Conservation (phyloP, 2,329 filamentous ascomycete species). For the Aspergillus ibericus region DNA sequence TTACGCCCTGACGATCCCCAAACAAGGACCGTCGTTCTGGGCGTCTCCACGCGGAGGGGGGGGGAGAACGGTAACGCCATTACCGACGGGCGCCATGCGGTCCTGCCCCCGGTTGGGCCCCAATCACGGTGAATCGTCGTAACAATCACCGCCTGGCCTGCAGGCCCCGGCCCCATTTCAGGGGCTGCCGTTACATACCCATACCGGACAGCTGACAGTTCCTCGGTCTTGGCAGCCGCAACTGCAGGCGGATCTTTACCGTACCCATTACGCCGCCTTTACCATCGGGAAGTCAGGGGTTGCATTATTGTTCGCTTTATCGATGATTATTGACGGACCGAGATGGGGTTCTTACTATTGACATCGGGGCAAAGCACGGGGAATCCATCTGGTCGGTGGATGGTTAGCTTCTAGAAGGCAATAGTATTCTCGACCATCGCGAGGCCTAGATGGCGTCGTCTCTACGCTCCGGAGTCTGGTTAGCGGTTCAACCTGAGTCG, state of each 20-base stretch:
- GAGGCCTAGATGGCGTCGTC: not conserved
- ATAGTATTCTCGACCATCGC: not conserved
- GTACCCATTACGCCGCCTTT: not conserved
- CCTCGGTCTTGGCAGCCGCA: not conserved
- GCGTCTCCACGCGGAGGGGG: slow-evolving; percentile 15
- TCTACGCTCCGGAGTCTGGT: not conserved
- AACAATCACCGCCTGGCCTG: not conserved
- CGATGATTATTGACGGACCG: not conserved
- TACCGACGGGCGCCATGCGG: slow-evolving; percentile 1
- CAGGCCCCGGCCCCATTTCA: slow-evolving; percentile 1
- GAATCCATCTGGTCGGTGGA: not conserved
- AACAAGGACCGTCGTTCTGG: slow-evolving; percentile 17
- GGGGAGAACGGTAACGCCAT: slow-evolving; percentile 6
- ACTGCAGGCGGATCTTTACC: not conserved
- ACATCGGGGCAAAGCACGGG: not conserved
- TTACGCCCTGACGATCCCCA: slow-evolving; percentile 23
- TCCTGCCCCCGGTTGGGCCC: not conserved
- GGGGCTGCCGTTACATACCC: slow-evolving; percentile 2
- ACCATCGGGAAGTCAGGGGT: not conserved
- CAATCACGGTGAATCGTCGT: not conserved
- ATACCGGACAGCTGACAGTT: not conserved
- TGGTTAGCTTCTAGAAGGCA: not conserved
- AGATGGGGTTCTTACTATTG: not conserved
- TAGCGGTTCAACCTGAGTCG: not conserved
- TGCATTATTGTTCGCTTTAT: not conserved